These are phyloP conservation scores for Fusarium kyushuense DNA, from an alignment of 2,329 filamentous ascomycete genomes.

Conservation along the genomic window DNA sequence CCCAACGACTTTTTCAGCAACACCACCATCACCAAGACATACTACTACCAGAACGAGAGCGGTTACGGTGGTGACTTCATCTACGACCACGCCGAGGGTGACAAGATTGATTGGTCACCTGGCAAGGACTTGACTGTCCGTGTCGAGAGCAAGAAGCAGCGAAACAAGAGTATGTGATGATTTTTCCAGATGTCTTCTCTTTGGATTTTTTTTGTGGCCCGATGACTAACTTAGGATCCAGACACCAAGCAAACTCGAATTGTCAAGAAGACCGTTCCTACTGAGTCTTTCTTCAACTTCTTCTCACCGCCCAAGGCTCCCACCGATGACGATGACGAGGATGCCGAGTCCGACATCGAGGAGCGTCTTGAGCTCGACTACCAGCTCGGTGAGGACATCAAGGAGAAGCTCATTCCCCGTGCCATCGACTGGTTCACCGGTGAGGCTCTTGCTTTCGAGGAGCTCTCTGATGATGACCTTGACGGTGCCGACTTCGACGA, in stretches of 20 bases:
- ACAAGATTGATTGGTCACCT: slow-evolving; percentile 97
- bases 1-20: slow-evolving; percentile 98
- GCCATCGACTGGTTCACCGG: slow-evolving; percentile 99
- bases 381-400: slow-evolving; percentile 98
- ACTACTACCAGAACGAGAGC: slow-evolving; percentile 98
- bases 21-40: slow-evolving; percentile 97
- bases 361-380: slow-evolving; percentile 98
- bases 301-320: slow-evolving; percentile 95
- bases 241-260: slow-evolving; percentile 99
- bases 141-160: slow-evolving; percentile 99
- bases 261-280: slow-evolving; percentile 98
- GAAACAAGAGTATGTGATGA: slow-evolving; percentile 88
- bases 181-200: background rate
- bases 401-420: slow-evolving; percentile 98
- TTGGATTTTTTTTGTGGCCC: background rate
- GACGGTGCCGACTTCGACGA: slow-evolving; percentile 88
- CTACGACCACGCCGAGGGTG: slow-evolving; percentile 98
- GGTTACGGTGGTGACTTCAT: slow-evolving; percentile 99
- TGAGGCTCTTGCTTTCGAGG: slow-evolving; percentile 96
- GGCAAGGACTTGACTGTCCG: slow-evolving; percentile 94
- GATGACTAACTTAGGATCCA: slow-evolving; percentile 55
- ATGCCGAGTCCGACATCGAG: slow-evolving; percentile 90
- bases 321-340: slow-evolving; percentile 75
- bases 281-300: slow-evolving; percentile 99
- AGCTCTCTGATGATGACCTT: slow-evolving; percentile 84